Conservation (phyloP, 2,329 filamentous ascomycete species). For the Trichoderma koningiopsis region DNA sequence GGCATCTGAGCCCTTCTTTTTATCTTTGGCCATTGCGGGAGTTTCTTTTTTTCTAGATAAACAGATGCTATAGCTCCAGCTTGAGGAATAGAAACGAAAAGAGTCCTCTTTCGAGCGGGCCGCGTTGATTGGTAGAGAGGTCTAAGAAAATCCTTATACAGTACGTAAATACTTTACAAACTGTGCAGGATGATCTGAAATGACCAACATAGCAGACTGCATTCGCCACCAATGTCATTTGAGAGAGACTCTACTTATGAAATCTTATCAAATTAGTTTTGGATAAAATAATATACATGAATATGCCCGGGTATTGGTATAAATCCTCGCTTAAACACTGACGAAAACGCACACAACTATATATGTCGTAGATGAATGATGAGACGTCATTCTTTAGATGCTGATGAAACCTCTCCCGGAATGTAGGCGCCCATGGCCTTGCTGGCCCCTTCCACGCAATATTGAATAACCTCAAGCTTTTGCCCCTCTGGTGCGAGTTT, state of each 20-base stretch:
- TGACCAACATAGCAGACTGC: neutral
- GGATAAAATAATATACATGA: neutral
- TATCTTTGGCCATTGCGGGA: constrained; percentile 52
- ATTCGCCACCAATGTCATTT: neutral
- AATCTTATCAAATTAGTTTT: neutral
- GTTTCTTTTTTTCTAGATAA: neutral
- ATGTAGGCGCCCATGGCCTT: constrained; percentile 74
- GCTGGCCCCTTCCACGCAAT: constrained; percentile 87
- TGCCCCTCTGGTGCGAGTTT: constrained; percentile 50
- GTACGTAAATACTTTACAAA: neutral
- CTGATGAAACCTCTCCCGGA: constrained; percentile 35
- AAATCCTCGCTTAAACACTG: neutral
- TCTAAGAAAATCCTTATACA: constrained; percentile 22
- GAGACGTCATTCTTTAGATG: neutral
- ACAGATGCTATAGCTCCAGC: neutral
- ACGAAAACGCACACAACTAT: neutral
- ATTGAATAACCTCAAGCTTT: constrained; percentile 79
- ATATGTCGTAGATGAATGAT: neutral
- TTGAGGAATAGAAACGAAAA: neutral
- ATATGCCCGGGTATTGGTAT: neutral
- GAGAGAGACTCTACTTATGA: neutral
- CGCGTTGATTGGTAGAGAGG: constrained; percentile 5
- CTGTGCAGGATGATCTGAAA: neutral
- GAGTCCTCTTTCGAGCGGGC: neutral
- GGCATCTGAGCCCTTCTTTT: constrained; percentile 52